phyloP scores from a whole-genome alignment of 2,329 filamentous ascomycete species.

The Phialocephala subalpina region DNA sequence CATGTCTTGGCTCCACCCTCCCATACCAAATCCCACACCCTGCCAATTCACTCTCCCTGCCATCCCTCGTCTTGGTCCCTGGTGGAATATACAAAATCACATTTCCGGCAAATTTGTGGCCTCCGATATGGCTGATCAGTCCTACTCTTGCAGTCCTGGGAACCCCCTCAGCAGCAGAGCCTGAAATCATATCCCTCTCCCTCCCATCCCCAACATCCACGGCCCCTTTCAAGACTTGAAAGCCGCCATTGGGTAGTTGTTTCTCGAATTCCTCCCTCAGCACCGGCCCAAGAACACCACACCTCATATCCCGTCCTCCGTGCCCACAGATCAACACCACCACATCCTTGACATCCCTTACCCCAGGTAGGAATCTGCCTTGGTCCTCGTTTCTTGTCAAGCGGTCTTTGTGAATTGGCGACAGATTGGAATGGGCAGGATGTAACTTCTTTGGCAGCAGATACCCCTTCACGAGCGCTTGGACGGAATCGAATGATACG shows the following conservation, averaged over 20 bases:
- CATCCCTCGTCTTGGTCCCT: conserved; percentile 48
- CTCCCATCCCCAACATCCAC: conserved; percentile 39
- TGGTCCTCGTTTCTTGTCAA: conserved; percentile 60
- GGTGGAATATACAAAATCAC: conserved; percentile 83
- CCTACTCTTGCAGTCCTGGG: conserved; percentile 63
- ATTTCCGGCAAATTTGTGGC: conserved; percentile 88
- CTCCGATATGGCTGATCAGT: conserved; percentile 80
- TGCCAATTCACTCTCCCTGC: conserved; percentile 63
- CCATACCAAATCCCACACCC: conserved; percentile 86
- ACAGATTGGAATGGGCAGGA: conserved; percentile 63
- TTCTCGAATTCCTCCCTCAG: conserved; percentile 74
- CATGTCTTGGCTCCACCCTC: conserved; percentile 76
- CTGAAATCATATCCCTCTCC: conserved; percentile 50
- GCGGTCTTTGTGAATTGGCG: conserved; percentile 63
- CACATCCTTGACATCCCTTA: conserved; percentile 70
- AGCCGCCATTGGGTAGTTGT: conserved; percentile 59
- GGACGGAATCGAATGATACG: conserved; percentile 61
- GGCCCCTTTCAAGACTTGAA: conserved; percentile 57
- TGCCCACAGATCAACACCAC: conserved; percentile 91
- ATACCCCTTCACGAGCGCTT: conserved; percentile 69
- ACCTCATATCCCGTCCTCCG: conserved; percentile 80
- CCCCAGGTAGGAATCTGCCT: conserved; percentile 59
- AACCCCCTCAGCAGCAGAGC: conserved; percentile 38
- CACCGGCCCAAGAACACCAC: conserved; percentile 80
- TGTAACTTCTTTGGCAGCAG: conserved; percentile 71